A percentile compares a stretch with the other conserved stretches of the same genome.
Evolutionary conservation across 805 yeast species (phyloP).

Genomic region (Sugiyamaella lignohabitans): DNA sequence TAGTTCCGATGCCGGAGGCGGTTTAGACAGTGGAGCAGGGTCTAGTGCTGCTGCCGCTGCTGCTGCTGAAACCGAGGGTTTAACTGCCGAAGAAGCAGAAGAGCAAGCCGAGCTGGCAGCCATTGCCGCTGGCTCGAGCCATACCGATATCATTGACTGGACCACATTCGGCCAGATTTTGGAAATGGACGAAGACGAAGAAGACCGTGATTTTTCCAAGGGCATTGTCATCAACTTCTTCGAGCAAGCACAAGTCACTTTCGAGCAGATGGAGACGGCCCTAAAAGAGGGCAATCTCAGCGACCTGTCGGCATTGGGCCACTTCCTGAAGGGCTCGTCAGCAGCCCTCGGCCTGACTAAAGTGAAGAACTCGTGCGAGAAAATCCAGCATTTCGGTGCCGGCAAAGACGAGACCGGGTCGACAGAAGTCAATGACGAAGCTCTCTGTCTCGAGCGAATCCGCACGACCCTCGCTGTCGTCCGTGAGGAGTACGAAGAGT

Average conservation of each 20-base stretch:
- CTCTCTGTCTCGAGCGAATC: constrained; percentile 31
- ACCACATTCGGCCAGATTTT: constrained; percentile 77
- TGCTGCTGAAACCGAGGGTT: no score
- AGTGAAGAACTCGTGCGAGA: constrained; percentile 82
- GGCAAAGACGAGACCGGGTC: constrained; percentile 35
- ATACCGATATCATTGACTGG: constrained; percentile 73
- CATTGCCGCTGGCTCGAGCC: neutral
- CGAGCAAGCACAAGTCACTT: constrained; percentile 82
- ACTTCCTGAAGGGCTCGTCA: constrained; percentile 90
- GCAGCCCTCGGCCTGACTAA: constrained; percentile 84
- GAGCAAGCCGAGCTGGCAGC: neutral
- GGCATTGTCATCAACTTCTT: constrained; percentile 75
- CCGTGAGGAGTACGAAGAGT: constrained; percentile 32
- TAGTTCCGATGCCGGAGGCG: no score
- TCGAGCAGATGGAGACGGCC: constrained; percentile 60
- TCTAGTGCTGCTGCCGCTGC: no score
- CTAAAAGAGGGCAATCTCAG: constrained; percentile 40
- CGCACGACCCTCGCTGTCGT: constrained; percentile 25
- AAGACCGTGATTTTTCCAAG: constrained; percentile 69
- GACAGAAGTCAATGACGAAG: constrained; percentile 26
- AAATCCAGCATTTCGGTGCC: constrained; percentile 85
- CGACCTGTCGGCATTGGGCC: constrained; percentile 72
- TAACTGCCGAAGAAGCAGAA: neutral
- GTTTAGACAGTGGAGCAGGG: no score
- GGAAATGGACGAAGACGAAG: constrained; percentile 92